These are phyloP conservation scores for carrot (Daucus carota) DNA, from an alignment of 129 eudicot genomes.

Conservation along the genomic window DH1_v3.0 NC_030386.2:26184001-26184500, in stretches of 20 bases:
- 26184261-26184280: no score
- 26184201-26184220: neutral
- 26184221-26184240: neutral
- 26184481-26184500: constrained; percentile 96
- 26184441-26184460: neutral
- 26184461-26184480: constrained; percentile 96
- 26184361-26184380: neutral
- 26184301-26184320: neutral
- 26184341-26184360: neutral
- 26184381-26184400: neutral
- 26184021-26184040: neutral
- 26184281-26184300: neutral
- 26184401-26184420: neutral
- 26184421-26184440: neutral
- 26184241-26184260: no score
- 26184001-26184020: neutral
- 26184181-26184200: neutral
- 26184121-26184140: neutral
- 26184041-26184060: neutral
- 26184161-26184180: neutral
- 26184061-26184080: neutral
- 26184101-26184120: neutral
- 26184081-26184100: neutral
- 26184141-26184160: neutral
- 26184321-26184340: neutral